Evolutionary conservation across 345 rosid genomes (phyloP), one percentile per base, ranked within the genome.

Genomic region (Hevea brasiliensis): DNA sequence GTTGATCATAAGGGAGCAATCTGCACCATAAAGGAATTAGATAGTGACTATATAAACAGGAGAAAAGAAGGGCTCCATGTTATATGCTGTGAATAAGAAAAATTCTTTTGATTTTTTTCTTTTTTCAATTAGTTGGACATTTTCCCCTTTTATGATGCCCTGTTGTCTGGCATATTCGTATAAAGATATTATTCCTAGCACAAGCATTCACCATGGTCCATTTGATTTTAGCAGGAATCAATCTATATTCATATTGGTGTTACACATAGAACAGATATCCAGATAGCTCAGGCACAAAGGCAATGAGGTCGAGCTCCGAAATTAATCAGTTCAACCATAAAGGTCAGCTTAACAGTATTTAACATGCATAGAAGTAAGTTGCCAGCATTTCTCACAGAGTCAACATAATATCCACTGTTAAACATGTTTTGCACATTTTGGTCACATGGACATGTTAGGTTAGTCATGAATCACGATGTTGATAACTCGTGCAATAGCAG

Each of bases 1-100:
- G 78, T 84, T 94, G 98, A 71, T 94, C 97, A 67, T 94, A 94
- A n/a, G 23, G 97, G 98, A 76, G 97, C 98, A 76, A 94, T 94
- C 97, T 91, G 91, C 77, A 75, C 7, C 51, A 60, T 18, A 11
- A 37, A 54, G 45, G 23, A 18, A 64, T 18, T 53, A 15, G 63
- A 11, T 40, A 8, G 11, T 45, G 40, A 65, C 8, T 20, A 55
- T 4, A 15, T 27, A 2, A 37, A 13, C 0, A 65, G 64, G 18
- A 29, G 26, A 45, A 9, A 3, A 27, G 45, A 14, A 17, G 32
- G 21, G 24, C 23, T 10, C 11, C 20, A 18, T 26, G 21, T n/a
- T n/a, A n/a, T n/a, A n/a, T n/a, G n/a, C n/a, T n/a, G n/a, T n/a
- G n/a, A n/a, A n/a, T n/a, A n/a, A n/a, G n/a, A n/a, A n/a, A n/a